Conservation (phyloP, 2,329 filamentous ascomycete genomes). For the Albifimbria verrucaria region DNA sequence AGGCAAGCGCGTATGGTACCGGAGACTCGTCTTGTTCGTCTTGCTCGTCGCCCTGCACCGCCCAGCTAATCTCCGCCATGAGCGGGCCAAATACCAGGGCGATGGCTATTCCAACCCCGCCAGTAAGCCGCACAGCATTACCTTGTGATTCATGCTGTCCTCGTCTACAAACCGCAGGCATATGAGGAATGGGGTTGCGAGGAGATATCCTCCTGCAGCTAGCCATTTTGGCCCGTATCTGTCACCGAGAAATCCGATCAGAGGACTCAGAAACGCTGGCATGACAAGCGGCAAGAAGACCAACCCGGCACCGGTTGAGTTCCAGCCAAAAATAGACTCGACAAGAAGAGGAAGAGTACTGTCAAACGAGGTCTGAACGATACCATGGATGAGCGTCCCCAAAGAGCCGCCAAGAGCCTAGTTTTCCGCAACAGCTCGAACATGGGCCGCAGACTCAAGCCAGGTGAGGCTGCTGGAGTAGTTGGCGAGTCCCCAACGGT, state of each 20-base stretch:
- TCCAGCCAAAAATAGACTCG: constrained; percentile 25
- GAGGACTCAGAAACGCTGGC: constrained; percentile 26
- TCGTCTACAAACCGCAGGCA: constrained; percentile 29
- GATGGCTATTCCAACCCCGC: constrained; percentile 25
- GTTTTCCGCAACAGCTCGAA: constrained; percentile 23
- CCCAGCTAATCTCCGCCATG: constrained; percentile 34
- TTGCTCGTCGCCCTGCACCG: constrained; percentile 19
- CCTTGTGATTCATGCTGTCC: constrained; percentile 23
- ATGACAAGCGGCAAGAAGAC: constrained; percentile 31
- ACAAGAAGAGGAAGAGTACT: constrained; percentile 30
- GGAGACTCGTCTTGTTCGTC: constrained; percentile 15
- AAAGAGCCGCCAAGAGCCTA: constrained; percentile 28
- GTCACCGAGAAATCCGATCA: constrained; percentile 27
- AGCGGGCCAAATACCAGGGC: constrained; percentile 29
- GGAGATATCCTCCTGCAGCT: constrained; percentile 26
- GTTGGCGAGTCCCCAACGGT: background rate
- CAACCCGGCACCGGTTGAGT: constrained; percentile 29
- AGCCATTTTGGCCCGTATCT: constrained; percentile 32
- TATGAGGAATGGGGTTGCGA: constrained; percentile 29
- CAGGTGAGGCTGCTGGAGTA: background rate
- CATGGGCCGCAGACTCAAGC: constrained; percentile 14
- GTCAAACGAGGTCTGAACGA: constrained; percentile 28
- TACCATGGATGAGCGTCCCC: constrained; percentile 31
- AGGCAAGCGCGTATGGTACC: constrained; percentile 29
- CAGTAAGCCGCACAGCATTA: constrained; percentile 29